These are phyloP conservation scores for Abrus precatorius DNA, from an alignment of 306 rosid species.

Conservation along the genomic window DNA sequence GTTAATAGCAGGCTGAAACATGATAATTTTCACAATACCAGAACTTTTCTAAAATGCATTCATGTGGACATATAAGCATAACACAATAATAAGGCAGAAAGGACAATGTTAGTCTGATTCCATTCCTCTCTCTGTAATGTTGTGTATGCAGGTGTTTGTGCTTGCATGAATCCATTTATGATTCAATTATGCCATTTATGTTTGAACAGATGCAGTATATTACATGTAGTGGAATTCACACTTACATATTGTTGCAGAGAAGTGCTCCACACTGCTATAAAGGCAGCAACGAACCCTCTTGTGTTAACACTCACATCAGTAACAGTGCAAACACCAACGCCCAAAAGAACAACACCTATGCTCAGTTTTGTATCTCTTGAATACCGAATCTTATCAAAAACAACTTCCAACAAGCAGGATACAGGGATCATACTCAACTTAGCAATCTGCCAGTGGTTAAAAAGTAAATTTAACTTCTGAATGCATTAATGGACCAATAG, in stretches of 20 bases:
- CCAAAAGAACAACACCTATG: slow-evolving; percentile 77
- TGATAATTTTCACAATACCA: background rate
- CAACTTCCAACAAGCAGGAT: slow-evolving; percentile 85
- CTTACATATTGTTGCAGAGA: slow-evolving; percentile 89
- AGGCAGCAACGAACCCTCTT: slow-evolving; percentile 80
- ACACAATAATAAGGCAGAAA: background rate
- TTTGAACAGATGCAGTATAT: slow-evolving; percentile 32
- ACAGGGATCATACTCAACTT: slow-evolving; percentile 95
- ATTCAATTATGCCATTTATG: slow-evolving; percentile 9
- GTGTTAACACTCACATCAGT: slow-evolving; percentile 88
- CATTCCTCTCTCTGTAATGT: slow-evolving; percentile 11
- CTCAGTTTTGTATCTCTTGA: slow-evolving; percentile 90
- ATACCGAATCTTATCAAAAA: slow-evolving; percentile 79
- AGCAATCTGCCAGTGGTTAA: slow-evolving; percentile 69
- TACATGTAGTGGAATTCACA: slow-evolving; percentile 17
- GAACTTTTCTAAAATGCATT: background rate
- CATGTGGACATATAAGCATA: slow-evolving; percentile 8
- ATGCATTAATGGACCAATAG: slow-evolving; percentile 33
- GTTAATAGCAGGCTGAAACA: slow-evolving; percentile 16
- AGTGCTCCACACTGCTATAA: slow-evolving; percentile 91
- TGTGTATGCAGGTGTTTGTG: background rate
- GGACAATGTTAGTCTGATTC: slow-evolving; percentile 15
- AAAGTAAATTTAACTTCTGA: slow-evolving; percentile 44
- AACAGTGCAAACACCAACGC: slow-evolving; percentile 86
- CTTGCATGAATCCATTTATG: background rate